Percentiles rank a stretch among this genome's conserved stretches.
Conservation (phyloP, 495 filamentous ascomycete species). For the Aspergillus olivimuriae region DNA sequence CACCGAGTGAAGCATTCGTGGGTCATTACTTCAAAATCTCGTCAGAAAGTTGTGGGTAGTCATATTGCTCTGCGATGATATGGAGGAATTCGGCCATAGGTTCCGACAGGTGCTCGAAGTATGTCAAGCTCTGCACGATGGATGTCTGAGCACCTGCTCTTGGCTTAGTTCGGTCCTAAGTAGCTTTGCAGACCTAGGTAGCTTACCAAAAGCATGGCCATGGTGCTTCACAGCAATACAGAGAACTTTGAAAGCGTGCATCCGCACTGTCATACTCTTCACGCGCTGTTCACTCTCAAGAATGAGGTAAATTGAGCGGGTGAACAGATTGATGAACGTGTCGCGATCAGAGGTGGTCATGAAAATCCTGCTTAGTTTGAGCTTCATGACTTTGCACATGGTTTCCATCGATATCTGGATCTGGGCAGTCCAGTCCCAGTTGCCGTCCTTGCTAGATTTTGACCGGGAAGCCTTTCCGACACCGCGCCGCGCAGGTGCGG, state of each 20-base stretch:
- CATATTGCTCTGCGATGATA: conserved; percentile 94
- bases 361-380: conserved; percentile 89
- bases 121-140: conserved; percentile 93
- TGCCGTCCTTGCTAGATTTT: conserved; percentile 64
- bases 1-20: too few species aligned
- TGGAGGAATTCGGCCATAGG: conserved; percentile 99
- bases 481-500: conserved; percentile 61
- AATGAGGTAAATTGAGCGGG: conserved; percentile 87
- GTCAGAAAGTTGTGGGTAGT: conserved; percentile 92
- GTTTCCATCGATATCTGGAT: conserved; percentile 81
- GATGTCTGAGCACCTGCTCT: conserved; percentile 87
- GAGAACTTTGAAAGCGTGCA: conserved; percentile 95
- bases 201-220: conserved; percentile 87
- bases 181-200: neutral
- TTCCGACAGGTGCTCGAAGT: conserved; percentile 96
- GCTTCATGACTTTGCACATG: conserved; percentile 92
- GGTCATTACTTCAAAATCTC: conserved; percentile 64
- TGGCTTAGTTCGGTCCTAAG: conserved; percentile 9
- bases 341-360: conserved; percentile 94
- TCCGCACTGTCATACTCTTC: conserved; percentile 83
- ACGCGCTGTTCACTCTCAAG: conserved; percentile 90
- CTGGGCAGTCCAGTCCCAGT: conserved; percentile 84
- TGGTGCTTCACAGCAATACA: conserved; percentile 98
- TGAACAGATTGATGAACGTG: conserved; percentile 88
- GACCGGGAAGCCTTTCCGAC: conserved; percentile 71